phyloP scores from a whole-genome alignment of 345 rosid species.

The Brassica cretica region DNA sequence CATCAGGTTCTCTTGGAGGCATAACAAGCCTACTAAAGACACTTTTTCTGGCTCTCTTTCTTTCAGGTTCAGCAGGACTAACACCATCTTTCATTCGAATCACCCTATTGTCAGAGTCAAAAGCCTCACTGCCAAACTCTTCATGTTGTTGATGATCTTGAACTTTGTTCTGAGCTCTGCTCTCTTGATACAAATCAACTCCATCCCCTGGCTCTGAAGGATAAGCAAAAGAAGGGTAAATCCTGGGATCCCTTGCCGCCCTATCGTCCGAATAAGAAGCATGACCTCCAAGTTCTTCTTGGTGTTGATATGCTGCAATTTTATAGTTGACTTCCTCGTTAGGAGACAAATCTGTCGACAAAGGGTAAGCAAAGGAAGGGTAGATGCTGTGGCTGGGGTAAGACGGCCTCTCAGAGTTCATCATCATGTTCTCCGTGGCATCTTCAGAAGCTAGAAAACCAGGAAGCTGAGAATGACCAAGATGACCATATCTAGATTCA shows the following conservation, averaged over 20 bases:
- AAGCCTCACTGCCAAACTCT: constrained; percentile 32
- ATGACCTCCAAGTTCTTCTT: constrained; percentile 18
- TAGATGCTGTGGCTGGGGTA: constrained; percentile 27
- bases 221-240: constrained; percentile 35
- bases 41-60: constrained; percentile 40
- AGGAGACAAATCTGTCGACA: constrained; percentile 18
- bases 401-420: constrained; percentile 25
- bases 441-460: constrained; percentile 16
- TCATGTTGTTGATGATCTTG: constrained; percentile 28
- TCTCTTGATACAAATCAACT: constrained; percentile 27
- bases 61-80: constrained; percentile 16
- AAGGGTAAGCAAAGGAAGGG: constrained; percentile 38
- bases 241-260: constrained; percentile 14
- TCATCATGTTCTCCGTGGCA: constrained; percentile 15
- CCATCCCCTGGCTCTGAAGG: constrained; percentile 17
- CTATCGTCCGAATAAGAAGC: constrained; percentile 4
- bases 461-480: constrained; percentile 34
- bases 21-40: constrained; percentile 56
- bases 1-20: constrained; percentile 25
- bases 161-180: constrained; percentile 13
- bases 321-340: neutral
- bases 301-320: constrained; percentile 24
- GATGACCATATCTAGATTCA: constrained; percentile 18
- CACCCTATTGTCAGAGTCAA: constrained; percentile 26
- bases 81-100: constrained; percentile 9